These are phyloP conservation scores for Acer campestre DNA, from an alignment of 345 rosid genomes.

Conservation along the genomic window DNA sequence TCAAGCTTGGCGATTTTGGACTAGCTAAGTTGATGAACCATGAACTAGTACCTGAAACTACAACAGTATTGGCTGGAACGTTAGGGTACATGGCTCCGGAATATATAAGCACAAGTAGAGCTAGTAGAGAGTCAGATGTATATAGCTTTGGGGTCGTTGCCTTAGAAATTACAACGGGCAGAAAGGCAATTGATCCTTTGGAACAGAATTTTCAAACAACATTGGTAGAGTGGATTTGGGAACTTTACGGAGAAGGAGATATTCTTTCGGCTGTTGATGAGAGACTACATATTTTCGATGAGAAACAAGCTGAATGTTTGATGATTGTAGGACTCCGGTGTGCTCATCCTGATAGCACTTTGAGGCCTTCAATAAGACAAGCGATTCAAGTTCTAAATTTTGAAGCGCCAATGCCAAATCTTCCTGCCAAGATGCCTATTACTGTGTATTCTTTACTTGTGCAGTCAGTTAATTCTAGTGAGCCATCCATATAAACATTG, in stretches of 20 bases:
- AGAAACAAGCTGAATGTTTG: conserved; percentile 25
- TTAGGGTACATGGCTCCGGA: conserved; percentile 53
- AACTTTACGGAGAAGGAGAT: conserved; percentile 30
- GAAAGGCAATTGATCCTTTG: conserved; percentile 22
- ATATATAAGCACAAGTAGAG: conserved; percentile 30
- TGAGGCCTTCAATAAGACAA: conserved; percentile 33
- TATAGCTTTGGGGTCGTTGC: conserved; percentile 47
- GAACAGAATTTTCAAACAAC: conserved; percentile 23
- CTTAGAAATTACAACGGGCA: conserved; percentile 44
- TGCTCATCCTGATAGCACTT: conserved; percentile 31
- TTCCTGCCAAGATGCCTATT: conserved; percentile 28
- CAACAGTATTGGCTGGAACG: conserved; percentile 43
- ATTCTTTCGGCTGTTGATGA: conserved; percentile 26
- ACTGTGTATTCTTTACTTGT: conserved; percentile 5
- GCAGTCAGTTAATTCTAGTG: background rate
- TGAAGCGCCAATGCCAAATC: conserved; percentile 25
- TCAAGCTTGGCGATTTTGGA: conserved; percentile 53
- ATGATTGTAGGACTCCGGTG: conserved; percentile 36
- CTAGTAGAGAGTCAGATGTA: conserved; percentile 43
- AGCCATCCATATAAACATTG: conserved; percentile 7
- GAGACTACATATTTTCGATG: conserved; percentile 17
- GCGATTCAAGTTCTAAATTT: conserved; percentile 32
- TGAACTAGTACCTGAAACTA: conserved; percentile 35
- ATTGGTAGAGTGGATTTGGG: conserved; percentile 51
- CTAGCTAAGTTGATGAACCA: conserved; percentile 43